Percentiles rank a stretch among this genome's conserved stretches.
Conservation (phyloP, 225 moss, liverwort and hornwort species). For the Ulota crispa region DNA sequence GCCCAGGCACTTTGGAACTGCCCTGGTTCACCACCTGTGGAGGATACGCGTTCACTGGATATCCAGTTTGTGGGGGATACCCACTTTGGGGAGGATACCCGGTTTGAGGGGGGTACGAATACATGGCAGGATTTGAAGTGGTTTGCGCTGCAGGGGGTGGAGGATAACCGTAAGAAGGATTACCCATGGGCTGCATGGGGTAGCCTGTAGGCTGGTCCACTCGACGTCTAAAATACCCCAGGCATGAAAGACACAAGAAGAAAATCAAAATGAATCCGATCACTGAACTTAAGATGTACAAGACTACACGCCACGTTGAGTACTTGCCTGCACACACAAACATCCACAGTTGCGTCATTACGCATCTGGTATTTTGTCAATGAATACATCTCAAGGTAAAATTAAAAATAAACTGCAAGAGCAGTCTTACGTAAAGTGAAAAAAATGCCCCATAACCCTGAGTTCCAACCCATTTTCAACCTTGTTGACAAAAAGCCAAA, state of each 20-base stretch:
- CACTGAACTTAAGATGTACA: conserved; percentile 42
- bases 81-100: conserved; percentile 26
- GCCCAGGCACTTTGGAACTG: conserved; percentile 36
- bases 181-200: conserved; percentile 49
- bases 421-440: background rate
- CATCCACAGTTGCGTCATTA: background rate
- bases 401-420: background rate
- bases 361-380: no score
- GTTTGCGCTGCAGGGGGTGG: conserved; percentile 25
- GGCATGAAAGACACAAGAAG: conserved; percentile 34
- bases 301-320: conserved; percentile 50
- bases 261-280: conserved; percentile 36
- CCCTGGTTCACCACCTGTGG: conserved; percentile 33
- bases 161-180: conserved; percentile 34
- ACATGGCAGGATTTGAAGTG: conserved; percentile 35
- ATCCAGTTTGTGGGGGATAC: conserved; percentile 28
- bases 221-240: conserved; percentile 35
- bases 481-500: background rate
- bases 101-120: conserved; percentile 33
- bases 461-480: background rate
- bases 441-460: background rate
- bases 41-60: conserved; percentile 33
- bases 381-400: no score
- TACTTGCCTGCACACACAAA: conserved; percentile 40
- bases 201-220: conserved; percentile 22